A percentile compares a stretch with the other conserved stretches of the same genome.
These are phyloP conservation scores for Pichia insulana DNA, from an alignment of 805 yeast genomes.

Conservation along the genomic window DNA sequence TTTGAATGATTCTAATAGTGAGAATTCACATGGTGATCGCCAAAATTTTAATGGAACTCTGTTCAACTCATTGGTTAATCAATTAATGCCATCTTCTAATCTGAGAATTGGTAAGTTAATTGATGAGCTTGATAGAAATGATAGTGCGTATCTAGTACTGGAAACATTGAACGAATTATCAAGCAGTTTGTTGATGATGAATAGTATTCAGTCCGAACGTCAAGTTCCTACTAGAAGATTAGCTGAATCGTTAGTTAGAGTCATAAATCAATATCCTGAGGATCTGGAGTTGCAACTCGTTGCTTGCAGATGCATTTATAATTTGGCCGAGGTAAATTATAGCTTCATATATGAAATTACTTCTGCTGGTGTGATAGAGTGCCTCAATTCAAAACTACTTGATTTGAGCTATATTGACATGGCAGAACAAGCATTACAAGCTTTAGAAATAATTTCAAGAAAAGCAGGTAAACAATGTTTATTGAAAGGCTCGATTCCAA, in stretches of 20 bases:
- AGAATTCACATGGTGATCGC: not conserved
- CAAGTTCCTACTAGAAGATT: conserved; percentile 52
- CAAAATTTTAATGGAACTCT: conserved; percentile 17
- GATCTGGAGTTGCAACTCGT: conserved; percentile 75
- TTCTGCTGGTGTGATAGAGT: conserved; percentile 55
- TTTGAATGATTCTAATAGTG: not conserved
- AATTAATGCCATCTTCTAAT: conserved; percentile 13
- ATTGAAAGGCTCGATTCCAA: conserved; percentile 49
- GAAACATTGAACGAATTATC: conserved; percentile 61
- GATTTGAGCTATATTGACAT: conserved; percentile 82
- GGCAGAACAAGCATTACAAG: conserved; percentile 83
- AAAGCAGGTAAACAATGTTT: conserved; percentile 44
- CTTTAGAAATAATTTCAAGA: conserved; percentile 58
- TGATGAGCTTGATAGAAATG: conserved; percentile 33
- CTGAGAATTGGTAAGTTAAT: conserved; percentile 25
- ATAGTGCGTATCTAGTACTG: conserved; percentile 51
- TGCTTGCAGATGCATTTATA: conserved; percentile 77
- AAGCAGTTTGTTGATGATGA: conserved; percentile 58
- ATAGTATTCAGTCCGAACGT: conserved; percentile 51
- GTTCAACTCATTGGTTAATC: conserved; percentile 24
- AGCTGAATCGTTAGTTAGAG: conserved; percentile 43
- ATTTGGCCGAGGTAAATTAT: conserved; percentile 65
- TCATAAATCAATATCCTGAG: conserved; percentile 51
- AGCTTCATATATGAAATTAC: conserved; percentile 57
- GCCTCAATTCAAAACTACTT: conserved; percentile 52